Evolutionary conservation across 345 rosid species (phyloP).

Genomic region (Angophora floribunda): DNA sequence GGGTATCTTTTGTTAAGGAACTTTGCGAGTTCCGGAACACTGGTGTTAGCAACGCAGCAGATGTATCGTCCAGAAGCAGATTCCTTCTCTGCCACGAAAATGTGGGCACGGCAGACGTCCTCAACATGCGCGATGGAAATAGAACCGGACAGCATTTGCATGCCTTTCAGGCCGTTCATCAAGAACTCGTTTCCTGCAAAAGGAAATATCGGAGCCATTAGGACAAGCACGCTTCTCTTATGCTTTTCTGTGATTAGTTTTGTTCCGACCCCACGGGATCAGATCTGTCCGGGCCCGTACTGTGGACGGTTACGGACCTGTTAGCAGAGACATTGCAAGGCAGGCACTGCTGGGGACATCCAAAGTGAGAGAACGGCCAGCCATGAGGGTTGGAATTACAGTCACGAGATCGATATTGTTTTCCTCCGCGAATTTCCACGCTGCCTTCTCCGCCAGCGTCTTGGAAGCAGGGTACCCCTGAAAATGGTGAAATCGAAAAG

Average conservation of each 20-base stretch:
- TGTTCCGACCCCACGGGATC: no score
- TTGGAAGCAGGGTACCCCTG: conserved; percentile 82
- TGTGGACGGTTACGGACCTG: conserved; percentile 26
- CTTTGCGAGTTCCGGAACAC: conserved; percentile 51
- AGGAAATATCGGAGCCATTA: background rate
- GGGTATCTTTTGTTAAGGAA: conserved; percentile 63
- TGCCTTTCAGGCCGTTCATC: conserved; percentile 49
- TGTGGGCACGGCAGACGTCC: conserved; percentile 76
- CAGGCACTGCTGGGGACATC: conserved; percentile 48
- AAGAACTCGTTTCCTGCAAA: conserved; percentile 58
- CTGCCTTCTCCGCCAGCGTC: conserved; percentile 67
- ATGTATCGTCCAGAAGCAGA: conserved; percentile 76
- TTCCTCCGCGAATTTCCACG: conserved; percentile 58
- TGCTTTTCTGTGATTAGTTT: background rate
- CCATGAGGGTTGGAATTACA: conserved; percentile 57
- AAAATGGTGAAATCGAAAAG: background rate
- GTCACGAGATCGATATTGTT: conserved; percentile 66
- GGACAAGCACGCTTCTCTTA: background rate
- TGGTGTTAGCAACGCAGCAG: conserved; percentile 57
- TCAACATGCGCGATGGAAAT: conserved; percentile 70
- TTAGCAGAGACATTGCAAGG: conserved; percentile 48
- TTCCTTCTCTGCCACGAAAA: conserved; percentile 74
- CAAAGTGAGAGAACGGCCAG: conserved; percentile 50
- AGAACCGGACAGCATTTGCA: conserved; percentile 88
- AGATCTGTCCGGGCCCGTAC: background rate